Evolutionary conservation across 169 alveolate genomes (phyloP).

Genomic region (Eimeria necatrix): DNA sequence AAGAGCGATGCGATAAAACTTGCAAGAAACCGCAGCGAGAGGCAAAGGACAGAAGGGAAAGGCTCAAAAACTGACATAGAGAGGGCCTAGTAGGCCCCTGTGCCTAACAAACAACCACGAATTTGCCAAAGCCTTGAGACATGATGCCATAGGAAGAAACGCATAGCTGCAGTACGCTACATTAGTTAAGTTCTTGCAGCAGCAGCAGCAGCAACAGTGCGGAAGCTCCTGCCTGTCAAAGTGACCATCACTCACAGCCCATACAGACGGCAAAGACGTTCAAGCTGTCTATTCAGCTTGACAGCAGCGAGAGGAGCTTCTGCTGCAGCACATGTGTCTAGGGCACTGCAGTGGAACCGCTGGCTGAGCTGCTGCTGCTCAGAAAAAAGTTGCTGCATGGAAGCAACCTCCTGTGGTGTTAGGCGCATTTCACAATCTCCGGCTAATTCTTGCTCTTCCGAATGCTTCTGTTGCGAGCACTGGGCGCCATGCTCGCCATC

Average conservation of each 20-base stretch:
- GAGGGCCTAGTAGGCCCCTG: no score
- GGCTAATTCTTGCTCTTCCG: neutral
- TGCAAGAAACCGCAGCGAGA: neutral
- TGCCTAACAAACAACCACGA: no score
- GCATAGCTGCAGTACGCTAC: neutral
- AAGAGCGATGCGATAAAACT: neutral
- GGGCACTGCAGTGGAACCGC: slow-evolving; percentile 48
- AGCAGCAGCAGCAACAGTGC: slow-evolving; percentile 19
- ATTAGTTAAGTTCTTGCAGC: neutral
- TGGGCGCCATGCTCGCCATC: neutral
- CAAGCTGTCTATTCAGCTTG: slow-evolving; percentile 50
- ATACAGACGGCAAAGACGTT: slow-evolving; percentile 66
- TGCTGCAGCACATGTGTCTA: slow-evolving; percentile 54
- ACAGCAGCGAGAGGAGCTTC: slow-evolving; percentile 53
- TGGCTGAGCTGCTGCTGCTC: slow-evolving; percentile 66
- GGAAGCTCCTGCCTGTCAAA: neutral
- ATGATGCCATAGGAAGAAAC: neutral
- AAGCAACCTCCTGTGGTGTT: slow-evolving; percentile 42
- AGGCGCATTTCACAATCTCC: slow-evolving; percentile 29
- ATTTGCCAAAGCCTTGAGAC: no score
- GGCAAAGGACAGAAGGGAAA: neutral
- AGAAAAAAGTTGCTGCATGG: slow-evolving; percentile 61
- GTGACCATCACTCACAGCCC: slow-evolving; percentile 45
- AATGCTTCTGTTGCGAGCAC: neutral
- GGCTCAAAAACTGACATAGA: no score